Evolutionary conservation across 2,329 filamentous ascomycete genomes (phyloP), one percentile per base, ranked within the genome.

Genomic region (Fusarium nematophilum): DNA sequence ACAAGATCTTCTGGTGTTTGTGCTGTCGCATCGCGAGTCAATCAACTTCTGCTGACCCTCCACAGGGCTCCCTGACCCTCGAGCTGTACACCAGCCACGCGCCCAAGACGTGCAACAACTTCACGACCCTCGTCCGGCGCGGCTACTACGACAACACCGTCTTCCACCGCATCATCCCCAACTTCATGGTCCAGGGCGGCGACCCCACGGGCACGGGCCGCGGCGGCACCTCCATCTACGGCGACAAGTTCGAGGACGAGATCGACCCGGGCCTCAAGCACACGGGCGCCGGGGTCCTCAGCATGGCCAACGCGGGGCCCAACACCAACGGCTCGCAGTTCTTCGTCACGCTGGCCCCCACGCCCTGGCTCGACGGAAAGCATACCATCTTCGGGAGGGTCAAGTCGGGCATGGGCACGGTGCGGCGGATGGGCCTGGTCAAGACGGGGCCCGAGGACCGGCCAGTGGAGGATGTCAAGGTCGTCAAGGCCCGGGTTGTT

Each of bases 301-400:
- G 89, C 78, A 99, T 99, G 95, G 95, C 95, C 56, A 99, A 99
- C 77, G 88, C 89, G 13, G 95, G 95, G 0, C 91, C 92, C 8
- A 87, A 98, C 75, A 96, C 94, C 29, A 98, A 98, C 75, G 94
- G 94, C 17, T 92, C 87, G 54, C 95, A 98, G 78, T 99, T 98
- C 78, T 98, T 98, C 74, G 88, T 99, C 65, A 98, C 95, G 0
- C 82, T 98, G 27, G 94, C 93, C 7, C 94, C 94, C 5, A 94
- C 95, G 13, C 95, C 95, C 1, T 98, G 94, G 94, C 78, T 99
- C 56, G 95, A 99, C 76, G 93, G 93, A 17, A 97, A 97, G 76
- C 94, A 99, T 75, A 96, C 93, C 9, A 96, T 99, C 65, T 99
- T 99, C 73, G 95, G 95, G 1, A 81, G 94, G 48, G 93, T 99